A percentile compares a stretch with the other conserved stretches of the same genome.
phyloP scores from a whole-genome alignment of 1,284 basidiomycete genomes.

The Pyrrhoderma noxium region DNA sequence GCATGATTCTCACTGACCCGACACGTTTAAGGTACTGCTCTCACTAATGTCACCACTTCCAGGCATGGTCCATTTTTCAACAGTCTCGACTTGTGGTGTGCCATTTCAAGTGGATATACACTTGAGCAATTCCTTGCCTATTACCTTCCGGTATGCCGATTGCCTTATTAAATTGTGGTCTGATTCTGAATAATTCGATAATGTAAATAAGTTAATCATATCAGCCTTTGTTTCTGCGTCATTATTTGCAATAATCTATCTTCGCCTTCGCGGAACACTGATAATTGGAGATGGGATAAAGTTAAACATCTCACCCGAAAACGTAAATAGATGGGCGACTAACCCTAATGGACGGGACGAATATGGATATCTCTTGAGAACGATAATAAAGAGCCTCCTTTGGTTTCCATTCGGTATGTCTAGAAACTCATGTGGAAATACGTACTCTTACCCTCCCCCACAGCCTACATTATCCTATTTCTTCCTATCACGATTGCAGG shows the following conservation, averaged over 20 bases:
- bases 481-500: slow-evolving; percentile 17
- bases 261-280: slow-evolving; percentile 48
- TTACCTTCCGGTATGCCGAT: slow-evolving; percentile 18
- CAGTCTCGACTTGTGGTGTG: slow-evolving; percentile 16
- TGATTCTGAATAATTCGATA: not conserved
- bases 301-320: slow-evolving; percentile 39
- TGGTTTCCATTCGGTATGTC: slow-evolving; percentile 54
- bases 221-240: slow-evolving; percentile 44
- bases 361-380: slow-evolving; percentile 52
- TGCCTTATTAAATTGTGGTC: not conserved
- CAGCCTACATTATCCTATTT: slow-evolving; percentile 12
- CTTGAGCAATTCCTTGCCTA: slow-evolving; percentile 18
- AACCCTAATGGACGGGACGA: slow-evolving; percentile 32
- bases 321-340: slow-evolving; percentile 31
- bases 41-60: slow-evolving; percentile 29
- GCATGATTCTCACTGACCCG: slow-evolving; percentile 27
- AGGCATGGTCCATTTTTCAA: slow-evolving; percentile 18
- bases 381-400: slow-evolving; percentile 56
- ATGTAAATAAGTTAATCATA: slow-evolving; percentile 44
- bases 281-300: slow-evolving; percentile 36
- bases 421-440: not conserved
- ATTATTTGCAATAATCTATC: slow-evolving; percentile 52
- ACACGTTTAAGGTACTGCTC: slow-evolving; percentile 8
- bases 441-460: not conserved
- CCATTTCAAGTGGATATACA: slow-evolving; percentile 16